phyloP scores from a whole-genome alignment of 805 yeast genomes.

The Candida morakotiae region DNA sequence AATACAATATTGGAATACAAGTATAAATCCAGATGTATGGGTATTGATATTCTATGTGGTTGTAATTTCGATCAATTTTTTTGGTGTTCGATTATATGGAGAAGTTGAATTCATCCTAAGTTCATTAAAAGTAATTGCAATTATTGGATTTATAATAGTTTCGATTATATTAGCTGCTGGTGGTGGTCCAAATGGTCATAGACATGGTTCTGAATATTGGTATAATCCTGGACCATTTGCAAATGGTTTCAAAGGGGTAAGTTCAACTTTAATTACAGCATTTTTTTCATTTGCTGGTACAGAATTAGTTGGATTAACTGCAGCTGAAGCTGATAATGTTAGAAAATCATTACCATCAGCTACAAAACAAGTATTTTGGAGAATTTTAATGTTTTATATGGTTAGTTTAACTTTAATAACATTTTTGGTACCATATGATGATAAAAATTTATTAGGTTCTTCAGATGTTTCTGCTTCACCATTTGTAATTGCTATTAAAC shows the following conservation, averaged over 20 bases:
- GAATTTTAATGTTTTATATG: constrained; percentile 69
- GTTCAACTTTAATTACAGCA: constrained; percentile 71
- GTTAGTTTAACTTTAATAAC: constrained; percentile 50
- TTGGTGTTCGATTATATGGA: constrained; percentile 40
- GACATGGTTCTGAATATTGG: constrained; percentile 58
- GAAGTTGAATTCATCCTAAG: constrained; percentile 67
- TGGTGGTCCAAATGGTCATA: constrained; percentile 52
- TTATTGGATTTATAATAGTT: constrained; percentile 56
- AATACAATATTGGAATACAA: constrained; percentile 30
- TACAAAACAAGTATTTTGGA: constrained; percentile 80
- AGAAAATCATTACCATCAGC: constrained; percentile 65
- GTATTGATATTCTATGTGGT: constrained; percentile 30
- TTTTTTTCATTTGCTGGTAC: constrained; percentile 77
- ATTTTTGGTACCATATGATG: constrained; percentile 67
- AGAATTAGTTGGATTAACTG: constrained; percentile 70
- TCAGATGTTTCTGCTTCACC: constrained; percentile 70
- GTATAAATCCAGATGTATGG: constrained; percentile 34
- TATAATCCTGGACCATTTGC: constrained; percentile 67
- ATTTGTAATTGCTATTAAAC: constrained; percentile 65
- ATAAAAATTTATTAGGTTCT: constrained; percentile 43
- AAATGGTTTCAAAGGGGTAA: constrained; percentile 63
- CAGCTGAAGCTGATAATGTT: constrained; percentile 74
- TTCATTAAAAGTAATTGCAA: constrained; percentile 52
- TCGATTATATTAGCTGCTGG: constrained; percentile 54
- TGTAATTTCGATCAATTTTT: constrained; percentile 30